Evolutionary conservation across 352 stramenopile species (phyloP).

Genomic region (Elongisporangium undulatum): DNA sequence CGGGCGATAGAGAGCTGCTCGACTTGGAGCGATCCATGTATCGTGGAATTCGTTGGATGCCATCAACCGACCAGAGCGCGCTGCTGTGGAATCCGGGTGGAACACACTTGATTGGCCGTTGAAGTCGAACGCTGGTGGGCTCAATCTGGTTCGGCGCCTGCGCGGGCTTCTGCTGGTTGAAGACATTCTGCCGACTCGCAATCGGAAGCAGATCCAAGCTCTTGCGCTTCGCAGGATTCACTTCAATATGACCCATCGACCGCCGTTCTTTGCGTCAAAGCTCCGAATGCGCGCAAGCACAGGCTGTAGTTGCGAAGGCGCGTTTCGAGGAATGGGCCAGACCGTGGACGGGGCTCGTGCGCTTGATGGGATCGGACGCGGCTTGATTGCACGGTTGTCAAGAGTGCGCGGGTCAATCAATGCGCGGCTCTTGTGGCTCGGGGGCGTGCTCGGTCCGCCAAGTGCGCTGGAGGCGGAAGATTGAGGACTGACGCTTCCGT

Average conservation of each 20-base stretch:
- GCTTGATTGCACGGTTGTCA: background rate
- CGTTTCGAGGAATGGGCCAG: background rate
- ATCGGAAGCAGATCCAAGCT: background rate
- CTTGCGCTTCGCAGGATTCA: background rate
- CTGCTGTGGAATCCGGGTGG: background rate
- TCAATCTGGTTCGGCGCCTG: background rate
- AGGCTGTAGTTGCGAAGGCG: background rate
- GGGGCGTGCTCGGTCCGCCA: conserved; percentile 11
- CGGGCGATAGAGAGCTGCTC: background rate
- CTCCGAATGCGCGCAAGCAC: background rate
- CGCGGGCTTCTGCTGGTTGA: background rate
- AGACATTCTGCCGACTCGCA: background rate
- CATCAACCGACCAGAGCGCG: background rate
- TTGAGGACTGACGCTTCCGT: conserved; percentile 37
- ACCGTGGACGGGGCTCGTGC: background rate
- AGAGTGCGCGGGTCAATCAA: conserved; percentile 1
- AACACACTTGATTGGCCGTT: background rate
- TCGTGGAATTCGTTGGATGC: background rate
- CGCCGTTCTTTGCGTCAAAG: background rate
- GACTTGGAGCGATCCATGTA: background rate
- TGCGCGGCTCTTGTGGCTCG: background rate
- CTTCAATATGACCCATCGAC: background rate
- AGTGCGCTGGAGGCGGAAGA: conserved; percentile 31
- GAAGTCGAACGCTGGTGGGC: background rate
- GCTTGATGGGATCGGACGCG: background rate